Percentiles rank a stretch among this genome's conserved stretches.
phyloP scores from a whole-genome alignment of 169 alveolate species.

The Plasmodium cynomolgi region DNA sequence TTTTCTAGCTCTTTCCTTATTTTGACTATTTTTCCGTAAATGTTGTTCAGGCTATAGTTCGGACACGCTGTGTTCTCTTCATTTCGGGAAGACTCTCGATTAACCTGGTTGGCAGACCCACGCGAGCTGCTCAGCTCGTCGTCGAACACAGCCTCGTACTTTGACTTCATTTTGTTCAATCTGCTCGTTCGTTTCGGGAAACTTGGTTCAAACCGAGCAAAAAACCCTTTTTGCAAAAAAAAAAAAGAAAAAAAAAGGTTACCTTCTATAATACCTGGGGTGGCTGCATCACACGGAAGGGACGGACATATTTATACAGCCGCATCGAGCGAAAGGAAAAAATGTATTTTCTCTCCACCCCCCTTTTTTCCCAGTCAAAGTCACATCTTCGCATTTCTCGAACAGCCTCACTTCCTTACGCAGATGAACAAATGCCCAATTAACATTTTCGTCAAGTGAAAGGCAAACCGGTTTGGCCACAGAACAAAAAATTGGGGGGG shows the following conservation, averaged over 20 bases:
- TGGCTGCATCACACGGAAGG: background rate
- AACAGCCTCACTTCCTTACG: background rate
- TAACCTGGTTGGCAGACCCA: background rate
- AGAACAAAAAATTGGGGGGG: background rate
- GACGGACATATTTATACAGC: background rate
- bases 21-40: conserved; percentile 50
- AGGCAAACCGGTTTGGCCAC: background rate
- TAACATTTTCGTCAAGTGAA: background rate
- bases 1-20: conserved; percentile 66
- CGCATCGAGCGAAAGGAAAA: background rate
- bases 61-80: background rate
- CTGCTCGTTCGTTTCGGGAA: conserved; percentile 3
- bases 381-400: background rate
- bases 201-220: background rate
- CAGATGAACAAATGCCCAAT: background rate
- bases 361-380: background rate
- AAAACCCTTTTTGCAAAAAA: background rate
- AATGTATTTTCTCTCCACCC: background rate
- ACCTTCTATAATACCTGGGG: background rate
- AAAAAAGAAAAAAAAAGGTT: too few relatives aligned
- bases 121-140: background rate
- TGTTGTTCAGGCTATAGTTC: conserved; percentile 14
- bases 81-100: background rate
- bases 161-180: conserved; percentile 15
- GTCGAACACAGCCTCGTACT: conserved; percentile 36